phyloP scores from a whole-genome alignment of 352 stramenopile genomes.

The Globisporangium paddicum region DNA sequence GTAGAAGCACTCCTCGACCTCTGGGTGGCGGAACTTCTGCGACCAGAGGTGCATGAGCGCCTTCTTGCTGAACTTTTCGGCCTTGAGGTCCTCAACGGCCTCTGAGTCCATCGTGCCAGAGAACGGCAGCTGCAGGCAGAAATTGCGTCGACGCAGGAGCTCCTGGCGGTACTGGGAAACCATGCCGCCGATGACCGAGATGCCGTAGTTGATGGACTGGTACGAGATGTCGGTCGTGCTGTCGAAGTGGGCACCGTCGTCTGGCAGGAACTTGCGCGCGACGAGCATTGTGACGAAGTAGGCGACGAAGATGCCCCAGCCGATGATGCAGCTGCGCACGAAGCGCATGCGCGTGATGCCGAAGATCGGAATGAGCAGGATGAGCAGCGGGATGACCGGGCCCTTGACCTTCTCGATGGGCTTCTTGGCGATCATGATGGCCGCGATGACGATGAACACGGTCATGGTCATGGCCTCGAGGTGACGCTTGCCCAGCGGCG shows the following conservation, averaged over 20 bases:
- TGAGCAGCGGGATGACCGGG: conserved; percentile 69
- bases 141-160: conserved; percentile 67
- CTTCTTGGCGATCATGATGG: conserved; percentile 78
- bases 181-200: conserved; percentile 74
- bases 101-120: conserved; percentile 67
- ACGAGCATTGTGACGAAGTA: conserved; percentile 63
- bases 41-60: conserved; percentile 61
- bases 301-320: conserved; percentile 64
- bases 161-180: conserved; percentile 84
- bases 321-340: conserved; percentile 63
- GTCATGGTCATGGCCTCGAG: conserved; percentile 58
- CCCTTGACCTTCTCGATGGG: conserved; percentile 61
- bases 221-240: conserved; percentile 74
- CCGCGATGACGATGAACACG: conserved; percentile 56
- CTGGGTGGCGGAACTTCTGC: conserved; percentile 63
- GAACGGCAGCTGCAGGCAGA: conserved; percentile 72
- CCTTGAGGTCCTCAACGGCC: conserved; percentile 49
- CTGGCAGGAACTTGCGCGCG: conserved; percentile 30
- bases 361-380: conserved; percentile 79
- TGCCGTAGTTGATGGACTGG: conserved; percentile 81
- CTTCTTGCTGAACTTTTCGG: conserved; percentile 69
- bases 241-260: conserved; percentile 38
- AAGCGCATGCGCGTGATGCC: conserved; percentile 83
- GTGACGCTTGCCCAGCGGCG: conserved; percentile 34
- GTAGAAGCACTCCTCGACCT: conserved; percentile 80